A percentile compares a stretch with the other conserved stretches of the same genome.
phyloP scores from a whole-genome alignment of 768 basidiomycete species.

The Imleria badia region DNA sequence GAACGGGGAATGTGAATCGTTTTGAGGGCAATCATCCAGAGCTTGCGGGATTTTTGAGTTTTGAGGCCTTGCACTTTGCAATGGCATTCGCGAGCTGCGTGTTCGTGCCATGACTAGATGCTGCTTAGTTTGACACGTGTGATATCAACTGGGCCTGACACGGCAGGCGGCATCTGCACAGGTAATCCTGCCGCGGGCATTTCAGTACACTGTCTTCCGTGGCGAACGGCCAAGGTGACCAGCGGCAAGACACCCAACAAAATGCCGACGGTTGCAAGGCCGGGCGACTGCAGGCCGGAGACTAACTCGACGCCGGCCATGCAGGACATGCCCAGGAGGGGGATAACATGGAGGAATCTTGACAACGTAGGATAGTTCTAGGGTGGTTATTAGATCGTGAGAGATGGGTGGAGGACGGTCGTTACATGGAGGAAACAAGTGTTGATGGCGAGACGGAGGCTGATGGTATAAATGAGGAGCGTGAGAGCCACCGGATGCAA shows the following conservation, averaged over 20 bases:
- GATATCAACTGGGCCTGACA: not conserved
- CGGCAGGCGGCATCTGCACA: not conserved
- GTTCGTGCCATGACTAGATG: no score
- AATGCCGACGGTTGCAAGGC: slow-evolving; percentile 3
- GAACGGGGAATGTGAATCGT: no score
- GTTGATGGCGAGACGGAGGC: slow-evolving; percentile 13
- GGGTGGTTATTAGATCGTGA: not conserved
- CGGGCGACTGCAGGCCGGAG: slow-evolving; percentile 7
- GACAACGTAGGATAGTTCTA: slow-evolving; percentile 9
- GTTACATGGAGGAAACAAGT: not conserved
- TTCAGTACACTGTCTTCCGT: not conserved
- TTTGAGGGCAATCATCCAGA: no score
- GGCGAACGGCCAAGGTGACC: not conserved
- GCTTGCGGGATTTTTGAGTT: no score
- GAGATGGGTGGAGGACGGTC: not conserved
- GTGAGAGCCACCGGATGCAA: slow-evolving; percentile 9
- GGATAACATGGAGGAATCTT: slow-evolving; percentile 18
- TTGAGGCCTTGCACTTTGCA: no score
- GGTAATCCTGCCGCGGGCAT: not conserved
- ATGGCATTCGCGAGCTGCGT: no score
- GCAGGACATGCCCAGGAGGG: slow-evolving; percentile 12
- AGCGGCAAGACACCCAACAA: slow-evolving; percentile 14
- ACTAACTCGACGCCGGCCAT: slow-evolving; percentile 11
- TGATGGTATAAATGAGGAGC: slow-evolving; percentile 27
- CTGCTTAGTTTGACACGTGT: not conserved